Evolutionary conservation across 495 filamentous ascomycete genomes (phyloP).

Genomic region (Hypoxylon perforatum): DNA sequence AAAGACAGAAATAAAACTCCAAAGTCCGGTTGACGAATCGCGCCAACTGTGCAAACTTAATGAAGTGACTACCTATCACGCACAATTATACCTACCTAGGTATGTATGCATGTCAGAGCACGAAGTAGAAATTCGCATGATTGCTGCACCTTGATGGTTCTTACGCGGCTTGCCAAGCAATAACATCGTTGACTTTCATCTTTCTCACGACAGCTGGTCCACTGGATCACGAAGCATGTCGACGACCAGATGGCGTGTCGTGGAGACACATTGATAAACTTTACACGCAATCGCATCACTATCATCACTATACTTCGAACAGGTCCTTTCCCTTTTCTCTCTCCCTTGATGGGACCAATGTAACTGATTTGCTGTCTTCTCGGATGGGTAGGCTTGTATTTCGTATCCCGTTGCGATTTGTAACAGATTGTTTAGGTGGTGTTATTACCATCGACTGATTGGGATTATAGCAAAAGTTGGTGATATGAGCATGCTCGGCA

Average conservation of each 20-base stretch:
- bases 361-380: slow-evolving; percentile 13
- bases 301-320: slow-evolving; percentile 5
- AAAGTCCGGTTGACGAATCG: slow-evolving; percentile 21
- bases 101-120: not conserved
- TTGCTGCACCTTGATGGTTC: slow-evolving; percentile 19
- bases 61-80: not conserved
- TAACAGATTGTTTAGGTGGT: slow-evolving; percentile 3
- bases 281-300: slow-evolving; percentile 22
- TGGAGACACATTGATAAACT: slow-evolving; percentile 11
- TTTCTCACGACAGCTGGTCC: slow-evolving; percentile 8
- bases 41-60: not conserved
- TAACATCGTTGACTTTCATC: not conserved
- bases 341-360: not conserved
- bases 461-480: not conserved
- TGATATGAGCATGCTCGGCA: slow-evolving; percentile 1
- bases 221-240: slow-evolving; percentile 7
- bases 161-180: slow-evolving; percentile 32
- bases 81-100: too few relatives aligned
- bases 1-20: slow-evolving; percentile 9
- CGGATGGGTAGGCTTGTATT: slow-evolving; percentile 9
- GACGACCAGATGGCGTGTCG: slow-evolving; percentile 13
- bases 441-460: slow-evolving; percentile 3
- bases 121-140: not conserved
- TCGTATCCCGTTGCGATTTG: slow-evolving; percentile 6
- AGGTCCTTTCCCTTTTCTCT: slow-evolving; percentile 1